Evolutionary conservation across 2,329 filamentous ascomycete species (phyloP), one percentile per base, ranked within the genome.

Genomic region (Chalara sp.): DNA sequence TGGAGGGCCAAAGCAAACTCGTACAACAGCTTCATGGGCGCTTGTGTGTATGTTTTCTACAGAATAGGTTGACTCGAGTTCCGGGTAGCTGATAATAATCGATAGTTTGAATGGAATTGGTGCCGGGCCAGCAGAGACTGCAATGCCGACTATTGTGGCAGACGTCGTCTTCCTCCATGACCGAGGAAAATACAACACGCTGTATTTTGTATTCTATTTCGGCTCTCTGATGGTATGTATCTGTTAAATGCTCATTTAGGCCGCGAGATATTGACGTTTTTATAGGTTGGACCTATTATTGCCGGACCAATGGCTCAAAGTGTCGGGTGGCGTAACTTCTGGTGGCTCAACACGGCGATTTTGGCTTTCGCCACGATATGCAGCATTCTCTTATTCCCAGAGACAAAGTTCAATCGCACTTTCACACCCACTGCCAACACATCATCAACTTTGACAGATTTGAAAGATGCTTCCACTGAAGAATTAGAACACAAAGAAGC

Each of bases 151-250:
- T 32, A 74, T 85, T 48, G 84, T 84, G 58, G 78, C 81, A 3
- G 81, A 85, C 58, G 74, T 83, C 8, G 79, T 80, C 61, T 85
- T 86, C 65, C 68, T 86, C 7, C 79, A 84, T 59, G 79, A 84
- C 46, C 73, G 82, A 51, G 81, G 82, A 6, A 79, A 76, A 56
- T 84, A 67, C 48, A 62, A 69, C 32, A 69, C 67, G 11, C 55
- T 70, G 0, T 85, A 84, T 61, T 84, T 81, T 67, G 75, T 75
- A 0, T 69, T 76, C 10, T 84, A 84, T 63, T 83, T 84, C 69
- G 80, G 79, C 2, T 75, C 76, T 8, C 67, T 84, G 29, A 83
- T 81, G 78, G 74, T 75, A 55, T 64, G 56, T 54, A 54, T 21
- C 21, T 21, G 21, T 3, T 21, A 21, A 21, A 21, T 21, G 21